These are phyloP conservation scores for Candida corydali DNA, from an alignment of 805 yeast species.

Conservation along the genomic window DNA sequence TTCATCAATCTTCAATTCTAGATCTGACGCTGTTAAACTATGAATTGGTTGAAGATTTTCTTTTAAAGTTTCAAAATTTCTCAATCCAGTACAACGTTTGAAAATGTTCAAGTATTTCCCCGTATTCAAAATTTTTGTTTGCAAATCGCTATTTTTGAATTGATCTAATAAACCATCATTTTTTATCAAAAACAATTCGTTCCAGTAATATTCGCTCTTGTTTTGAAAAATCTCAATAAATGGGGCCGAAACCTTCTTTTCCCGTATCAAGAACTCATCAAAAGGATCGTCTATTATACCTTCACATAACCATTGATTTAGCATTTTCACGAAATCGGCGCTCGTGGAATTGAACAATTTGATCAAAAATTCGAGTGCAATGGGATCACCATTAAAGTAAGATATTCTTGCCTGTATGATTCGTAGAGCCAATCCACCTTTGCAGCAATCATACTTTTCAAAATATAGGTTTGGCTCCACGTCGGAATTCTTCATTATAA, in stretches of 20 bases:
- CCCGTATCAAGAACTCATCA: slow-evolving; percentile 75
- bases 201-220: slow-evolving; percentile 64
- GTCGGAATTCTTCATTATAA: slow-evolving; percentile 5
- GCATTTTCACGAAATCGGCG: slow-evolving; percentile 56
- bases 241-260: slow-evolving; percentile 28
- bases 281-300: slow-evolving; percentile 78
- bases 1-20: slow-evolving; percentile 52
- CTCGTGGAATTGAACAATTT: slow-evolving; percentile 57
- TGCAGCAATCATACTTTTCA: slow-evolving; percentile 48
- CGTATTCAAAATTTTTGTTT: slow-evolving; percentile 66
- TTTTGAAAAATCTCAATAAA: slow-evolving; percentile 22
- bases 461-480: slow-evolving; percentile 13
- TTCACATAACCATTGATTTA: slow-evolving; percentile 72
- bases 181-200: slow-evolving; percentile 67
- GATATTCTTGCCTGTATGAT: slow-evolving; percentile 57
- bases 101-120: slow-evolving; percentile 83
- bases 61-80: slow-evolving; percentile 25
- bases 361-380: slow-evolving; percentile 48
- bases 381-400: slow-evolving; percentile 61
- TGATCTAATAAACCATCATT: slow-evolving; percentile 72
- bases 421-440: slow-evolving; percentile 74
- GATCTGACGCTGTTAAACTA: slow-evolving; percentile 35
- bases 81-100: slow-evolving; percentile 52
- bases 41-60: slow-evolving; percentile 25
- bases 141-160: slow-evolving; percentile 48